A percentile compares a stretch with the other conserved stretches of the same genome.
These are phyloP conservation scores for Salix suchowensis DNA, from an alignment of 345 rosid genomes.

Conservation along the genomic window DNA sequence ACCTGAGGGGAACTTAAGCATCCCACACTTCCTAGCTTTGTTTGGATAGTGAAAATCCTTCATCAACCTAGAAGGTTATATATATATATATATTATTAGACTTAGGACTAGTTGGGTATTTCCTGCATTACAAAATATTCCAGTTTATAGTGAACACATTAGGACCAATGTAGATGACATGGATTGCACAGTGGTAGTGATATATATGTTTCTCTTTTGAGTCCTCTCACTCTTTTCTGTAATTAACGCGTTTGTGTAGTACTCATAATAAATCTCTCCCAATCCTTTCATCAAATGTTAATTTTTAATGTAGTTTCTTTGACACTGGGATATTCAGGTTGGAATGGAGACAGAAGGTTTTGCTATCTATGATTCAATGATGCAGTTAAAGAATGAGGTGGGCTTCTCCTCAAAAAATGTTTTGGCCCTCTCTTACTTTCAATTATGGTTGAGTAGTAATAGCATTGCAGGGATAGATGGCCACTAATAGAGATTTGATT, in stretches of 20 bases:
- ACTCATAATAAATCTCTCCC: neutral
- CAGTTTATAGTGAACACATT: neutral
- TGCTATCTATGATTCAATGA: constrained; percentile 80
- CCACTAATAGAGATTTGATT: neutral
- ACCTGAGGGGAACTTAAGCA: neutral
- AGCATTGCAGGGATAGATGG: neutral
- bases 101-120: neutral
- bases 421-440: neutral
- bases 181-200: neutral
- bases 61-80: neutral
- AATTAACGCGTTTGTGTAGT: neutral
- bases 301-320: neutral
- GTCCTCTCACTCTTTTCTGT: neutral
- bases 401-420: neutral
- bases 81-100: neutral
- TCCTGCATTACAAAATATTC: neutral
- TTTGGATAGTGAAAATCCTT: neutral
- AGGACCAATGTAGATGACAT: neutral
- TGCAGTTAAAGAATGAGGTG: constrained; percentile 69
- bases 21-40: neutral
- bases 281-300: neutral
- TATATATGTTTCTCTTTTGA: neutral
- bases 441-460: neutral
- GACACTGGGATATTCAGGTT: constrained; percentile 45
- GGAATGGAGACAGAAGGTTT: constrained; percentile 89